Evolutionary conservation across 352 stramenopile species (phyloP), one percentile per base, ranked within the genome.

Genomic region (Phytophthora melonis): DNA sequence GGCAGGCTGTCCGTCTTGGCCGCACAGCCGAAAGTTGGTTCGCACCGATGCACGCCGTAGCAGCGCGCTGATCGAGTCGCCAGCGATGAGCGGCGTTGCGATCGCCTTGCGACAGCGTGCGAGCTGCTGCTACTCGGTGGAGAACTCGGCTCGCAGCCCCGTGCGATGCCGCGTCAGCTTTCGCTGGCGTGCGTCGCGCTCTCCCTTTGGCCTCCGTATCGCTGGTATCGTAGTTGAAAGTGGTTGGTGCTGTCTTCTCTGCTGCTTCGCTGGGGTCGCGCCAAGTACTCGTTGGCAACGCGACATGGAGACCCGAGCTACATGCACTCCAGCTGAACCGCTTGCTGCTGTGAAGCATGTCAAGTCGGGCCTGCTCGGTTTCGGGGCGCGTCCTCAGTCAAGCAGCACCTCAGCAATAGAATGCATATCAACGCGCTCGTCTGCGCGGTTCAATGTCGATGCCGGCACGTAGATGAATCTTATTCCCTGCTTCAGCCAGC

Each of bases 51-150:
- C 41, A 68, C 25, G 53, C 32, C 36, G 55, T 58, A 65, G 53
- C 50, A 63, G 52, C n/a, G 19, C 32, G 39, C 53, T 50, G 43
- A 50, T 50, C 43, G 43, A 50, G 43, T 50, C 34, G 43, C 36
- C 57, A 72, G 65, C 57, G 64, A 71, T 60, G 56, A 59, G 49
- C 16, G 43, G 43, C 18, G 4, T 50, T 50, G 43, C 43, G 19
- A 50, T 50, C 43, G 34, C 19, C 58, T 73, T 73, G 50, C 66
- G 39, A 49, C 66, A 68, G 66, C 50, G 30, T 16, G 36, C 36
- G 11, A 16, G 36, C 36, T 39, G 23, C 52, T 68, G 36, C 50
- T 67, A 9, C 41, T 27, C 23, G 23, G 43, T 14, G 52, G 58
- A 52, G 32, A 49, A 23, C 18, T 32, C 36, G 36, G 10, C 0